These are phyloP conservation scores for Amoebophrya sp. DNA, from an alignment of 169 alveolate species.

Conservation along the genomic window DNA sequence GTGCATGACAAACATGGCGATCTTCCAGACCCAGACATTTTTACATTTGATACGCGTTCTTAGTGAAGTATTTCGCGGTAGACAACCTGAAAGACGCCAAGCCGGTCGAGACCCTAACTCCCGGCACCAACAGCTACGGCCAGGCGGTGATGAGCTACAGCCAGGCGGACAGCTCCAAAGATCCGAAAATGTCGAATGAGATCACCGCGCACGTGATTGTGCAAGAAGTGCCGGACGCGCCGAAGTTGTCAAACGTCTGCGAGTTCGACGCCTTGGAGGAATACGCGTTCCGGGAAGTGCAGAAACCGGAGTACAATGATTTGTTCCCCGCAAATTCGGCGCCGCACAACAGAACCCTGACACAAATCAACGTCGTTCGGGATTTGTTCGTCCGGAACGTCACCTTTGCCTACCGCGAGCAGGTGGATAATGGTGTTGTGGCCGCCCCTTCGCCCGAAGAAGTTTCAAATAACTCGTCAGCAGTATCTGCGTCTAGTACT, in stretches of 20 bases:
- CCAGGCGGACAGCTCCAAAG: too few species aligned
- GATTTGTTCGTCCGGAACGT: background rate
- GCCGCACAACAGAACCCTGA: background rate
- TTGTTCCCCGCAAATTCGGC: background rate
- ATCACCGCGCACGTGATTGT: background rate
- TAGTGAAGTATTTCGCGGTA: background rate
- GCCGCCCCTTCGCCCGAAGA: background rate
- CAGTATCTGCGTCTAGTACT: too few species aligned
- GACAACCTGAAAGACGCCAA: background rate
- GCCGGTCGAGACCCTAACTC: too few species aligned
- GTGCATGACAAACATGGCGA: too few species aligned
- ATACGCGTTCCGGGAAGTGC: background rate
- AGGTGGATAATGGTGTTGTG: background rate
- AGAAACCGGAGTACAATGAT: background rate
- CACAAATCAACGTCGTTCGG: background rate
- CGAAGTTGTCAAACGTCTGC: background rate
- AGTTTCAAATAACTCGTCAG: too few species aligned
- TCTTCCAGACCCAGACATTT: too few species aligned
- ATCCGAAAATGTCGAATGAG: background rate
- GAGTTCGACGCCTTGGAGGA: slow-evolving; percentile 7
- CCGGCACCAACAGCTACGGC: too few species aligned
- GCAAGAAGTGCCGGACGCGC: slow-evolving; percentile 13
- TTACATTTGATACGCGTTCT: too few species aligned
- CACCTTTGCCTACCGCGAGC: background rate
- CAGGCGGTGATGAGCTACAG: too few species aligned